phyloP scores from a whole-genome alignment of 2,329 filamentous ascomycete species.

The Acrocalymma vagum region DNA sequence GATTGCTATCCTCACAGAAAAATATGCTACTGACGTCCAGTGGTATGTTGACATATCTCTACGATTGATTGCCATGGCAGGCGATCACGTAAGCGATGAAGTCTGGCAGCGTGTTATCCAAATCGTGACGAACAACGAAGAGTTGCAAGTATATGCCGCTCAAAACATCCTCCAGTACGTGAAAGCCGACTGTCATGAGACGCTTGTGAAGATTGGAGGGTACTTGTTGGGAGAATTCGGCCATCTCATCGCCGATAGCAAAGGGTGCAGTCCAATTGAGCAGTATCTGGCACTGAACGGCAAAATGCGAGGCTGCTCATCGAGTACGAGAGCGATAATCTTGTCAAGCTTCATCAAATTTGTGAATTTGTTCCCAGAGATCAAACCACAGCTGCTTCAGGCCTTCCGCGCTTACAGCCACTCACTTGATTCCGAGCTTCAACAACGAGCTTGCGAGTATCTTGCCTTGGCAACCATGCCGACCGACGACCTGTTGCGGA shows the following conservation, averaged over 20 bases:
- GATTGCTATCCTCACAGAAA: conserved; percentile 97
- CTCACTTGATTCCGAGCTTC: conserved; percentile 91
- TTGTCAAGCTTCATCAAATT: conserved; percentile 97
- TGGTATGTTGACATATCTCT: conserved; percentile 99
- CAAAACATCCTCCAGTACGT: conserved; percentile 92
- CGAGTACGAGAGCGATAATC: conserved; percentile 90
- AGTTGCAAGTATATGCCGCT: conserved; percentile 94
- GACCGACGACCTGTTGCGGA: conserved; percentile 89
- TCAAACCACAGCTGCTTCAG: conserved; percentile 91
- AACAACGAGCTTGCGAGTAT: conserved; percentile 97
- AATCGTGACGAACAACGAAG: conserved; percentile 99
- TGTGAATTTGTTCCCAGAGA: conserved; percentile 97
- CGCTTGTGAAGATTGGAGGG: conserved; percentile 94
- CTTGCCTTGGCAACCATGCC: conserved; percentile 83
- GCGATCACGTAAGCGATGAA: conserved; percentile 98
- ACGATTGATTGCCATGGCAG: conserved; percentile 92
- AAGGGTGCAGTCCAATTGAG: conserved; percentile 93
- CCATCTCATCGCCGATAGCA: conserved; percentile 91
- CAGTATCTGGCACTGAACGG: conserved; percentile 92
- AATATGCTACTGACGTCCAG: conserved; percentile 97
- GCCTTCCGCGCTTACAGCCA: conserved; percentile 94
- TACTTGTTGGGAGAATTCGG: conserved; percentile 98
- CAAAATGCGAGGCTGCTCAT: conserved; percentile 89
- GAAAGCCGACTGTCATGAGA: conserved; percentile 96
- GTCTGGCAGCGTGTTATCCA: conserved; percentile 99